phyloP scores from a whole-genome alignment of 2,329 filamentous ascomycete species.

The Sodiomyces alkalinus region DNA sequence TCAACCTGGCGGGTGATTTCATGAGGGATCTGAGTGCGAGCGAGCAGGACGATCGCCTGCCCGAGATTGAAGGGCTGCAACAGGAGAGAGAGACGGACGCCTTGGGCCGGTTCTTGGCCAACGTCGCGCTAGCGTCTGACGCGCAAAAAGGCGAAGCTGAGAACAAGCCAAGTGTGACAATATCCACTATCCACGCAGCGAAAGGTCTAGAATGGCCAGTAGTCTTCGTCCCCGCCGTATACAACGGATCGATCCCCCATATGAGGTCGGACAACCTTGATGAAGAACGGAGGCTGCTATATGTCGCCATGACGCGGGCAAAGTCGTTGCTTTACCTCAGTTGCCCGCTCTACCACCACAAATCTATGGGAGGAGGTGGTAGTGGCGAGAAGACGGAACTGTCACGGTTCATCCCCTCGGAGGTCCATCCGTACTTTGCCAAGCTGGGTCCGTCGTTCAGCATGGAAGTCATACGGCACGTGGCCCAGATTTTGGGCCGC shows the following conservation, averaged over 20 bases:
- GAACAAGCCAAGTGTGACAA: constrained; percentile 55
- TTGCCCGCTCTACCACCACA: constrained; percentile 46
- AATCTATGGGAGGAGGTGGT: constrained; percentile 40
- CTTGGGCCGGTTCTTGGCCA: constrained; percentile 72
- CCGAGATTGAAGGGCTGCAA: constrained; percentile 55
- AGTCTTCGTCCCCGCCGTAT: constrained; percentile 82
- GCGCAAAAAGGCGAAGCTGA: constrained; percentile 48
- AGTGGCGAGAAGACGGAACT: constrained; percentile 36
- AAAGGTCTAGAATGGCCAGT: constrained; percentile 96
- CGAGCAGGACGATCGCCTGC: constrained; percentile 38
- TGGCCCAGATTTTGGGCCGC: constrained; percentile 58
- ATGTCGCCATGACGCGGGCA: constrained; percentile 93
- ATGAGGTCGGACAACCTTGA: constrained; percentile 70
- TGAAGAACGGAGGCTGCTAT: constrained; percentile 78
- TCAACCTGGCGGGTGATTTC: constrained; percentile 64
- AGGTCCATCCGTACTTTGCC: constrained; percentile 22
- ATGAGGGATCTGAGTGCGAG: constrained; percentile 21
- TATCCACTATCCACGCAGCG: constrained; percentile 91
- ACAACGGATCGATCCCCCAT: constrained; percentile 83
- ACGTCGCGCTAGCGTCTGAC: constrained; percentile 74
- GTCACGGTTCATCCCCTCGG: constrained; percentile 54
- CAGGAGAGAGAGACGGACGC: constrained; percentile 49
- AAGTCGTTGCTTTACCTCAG: constrained; percentile 78
- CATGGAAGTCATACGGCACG: constrained; percentile 42
- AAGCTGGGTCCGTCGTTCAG: constrained; percentile 57